phyloP scores from a whole-genome alignment of 768 basidiomycete genomes.

The Exsudoporus frostii region DNA sequence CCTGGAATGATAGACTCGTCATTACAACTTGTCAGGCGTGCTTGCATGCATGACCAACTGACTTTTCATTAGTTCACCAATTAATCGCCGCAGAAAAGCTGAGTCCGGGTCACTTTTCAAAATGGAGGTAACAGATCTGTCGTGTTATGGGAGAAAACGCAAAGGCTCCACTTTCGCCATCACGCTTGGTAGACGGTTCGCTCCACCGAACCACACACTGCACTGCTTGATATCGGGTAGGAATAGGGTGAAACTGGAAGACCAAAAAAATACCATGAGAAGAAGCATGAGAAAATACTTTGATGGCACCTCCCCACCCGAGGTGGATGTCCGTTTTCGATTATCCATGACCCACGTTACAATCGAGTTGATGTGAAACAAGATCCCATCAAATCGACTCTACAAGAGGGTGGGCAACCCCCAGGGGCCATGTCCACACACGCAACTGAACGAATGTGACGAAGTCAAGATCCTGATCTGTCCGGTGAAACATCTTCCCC shows the following conservation, averaged over 20 bases:
- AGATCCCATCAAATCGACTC: neutral
- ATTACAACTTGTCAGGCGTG: neutral
- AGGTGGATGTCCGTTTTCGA: neutral
- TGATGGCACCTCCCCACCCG: neutral
- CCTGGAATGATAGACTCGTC: neutral
- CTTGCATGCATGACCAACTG: neutral
- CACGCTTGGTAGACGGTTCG: too few species aligned
- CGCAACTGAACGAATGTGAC: neutral
- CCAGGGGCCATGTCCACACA: neutral
- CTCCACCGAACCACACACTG: neutral
- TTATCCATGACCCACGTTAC: neutral
- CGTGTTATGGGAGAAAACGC: neutral
- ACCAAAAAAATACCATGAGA: slow-evolving; percentile 3
- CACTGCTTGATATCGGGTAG: neutral
- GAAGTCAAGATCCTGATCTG: neutral
- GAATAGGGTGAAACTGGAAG: neutral
- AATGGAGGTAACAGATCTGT: neutral
- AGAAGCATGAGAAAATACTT: slow-evolving; percentile 1
- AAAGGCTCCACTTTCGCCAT: neutral
- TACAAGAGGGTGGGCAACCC: neutral
- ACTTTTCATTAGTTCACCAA: neutral
- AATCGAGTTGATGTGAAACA: slow-evolving; percentile 3
- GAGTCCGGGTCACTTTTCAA: neutral
- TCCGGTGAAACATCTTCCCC: neutral
- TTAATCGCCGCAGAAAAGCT: neutral